A percentile compares a stretch with the other conserved stretches of the same genome.
phyloP scores from a whole-genome alignment of 768 basidiomycete species.

The Cystobasidium ongulense region DNA sequence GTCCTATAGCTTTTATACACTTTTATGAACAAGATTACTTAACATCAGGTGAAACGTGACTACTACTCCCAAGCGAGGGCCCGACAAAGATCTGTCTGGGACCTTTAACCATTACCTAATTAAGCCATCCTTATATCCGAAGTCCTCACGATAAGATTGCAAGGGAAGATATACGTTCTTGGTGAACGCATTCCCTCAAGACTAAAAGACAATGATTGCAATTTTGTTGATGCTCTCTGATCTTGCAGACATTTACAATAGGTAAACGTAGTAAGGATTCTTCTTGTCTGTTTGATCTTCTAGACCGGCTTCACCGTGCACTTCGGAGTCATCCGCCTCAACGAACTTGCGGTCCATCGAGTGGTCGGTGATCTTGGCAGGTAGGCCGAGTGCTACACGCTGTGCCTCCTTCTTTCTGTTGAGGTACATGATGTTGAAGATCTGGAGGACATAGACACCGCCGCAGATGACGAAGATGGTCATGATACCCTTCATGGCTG shows the following conservation, averaged over 20 bases:
- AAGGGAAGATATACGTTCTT: no score
- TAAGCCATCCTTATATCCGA: no score
- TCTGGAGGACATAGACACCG: slow-evolving; percentile 37
- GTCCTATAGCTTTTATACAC: no score
- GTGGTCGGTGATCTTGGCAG: slow-evolving; percentile 41
- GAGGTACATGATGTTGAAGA: slow-evolving; percentile 37
- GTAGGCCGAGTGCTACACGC: slow-evolving; percentile 43
- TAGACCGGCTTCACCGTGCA: neutral
- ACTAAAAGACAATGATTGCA: no score
- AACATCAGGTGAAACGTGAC: no score
- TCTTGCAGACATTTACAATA: slow-evolving; percentile 7
- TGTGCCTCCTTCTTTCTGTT: slow-evolving; percentile 42
- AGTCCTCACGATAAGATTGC: no score
- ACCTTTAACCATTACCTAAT: no score
- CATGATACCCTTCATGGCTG: slow-evolving; percentile 39
- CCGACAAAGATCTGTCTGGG: no score
- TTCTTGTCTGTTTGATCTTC: slow-evolving; percentile 30
- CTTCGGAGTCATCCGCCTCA: neutral
- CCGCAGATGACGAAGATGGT: slow-evolving; percentile 41
- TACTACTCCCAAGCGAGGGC: no score
- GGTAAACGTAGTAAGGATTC: slow-evolving; percentile 18
- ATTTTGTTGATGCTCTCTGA: no score
- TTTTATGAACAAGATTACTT: no score
- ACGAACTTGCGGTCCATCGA: slow-evolving; percentile 40
- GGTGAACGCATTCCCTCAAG: no score